Evolutionary conservation across 495 filamentous ascomycete genomes (phyloP).

Genomic region (Penicillium arizonense): DNA sequence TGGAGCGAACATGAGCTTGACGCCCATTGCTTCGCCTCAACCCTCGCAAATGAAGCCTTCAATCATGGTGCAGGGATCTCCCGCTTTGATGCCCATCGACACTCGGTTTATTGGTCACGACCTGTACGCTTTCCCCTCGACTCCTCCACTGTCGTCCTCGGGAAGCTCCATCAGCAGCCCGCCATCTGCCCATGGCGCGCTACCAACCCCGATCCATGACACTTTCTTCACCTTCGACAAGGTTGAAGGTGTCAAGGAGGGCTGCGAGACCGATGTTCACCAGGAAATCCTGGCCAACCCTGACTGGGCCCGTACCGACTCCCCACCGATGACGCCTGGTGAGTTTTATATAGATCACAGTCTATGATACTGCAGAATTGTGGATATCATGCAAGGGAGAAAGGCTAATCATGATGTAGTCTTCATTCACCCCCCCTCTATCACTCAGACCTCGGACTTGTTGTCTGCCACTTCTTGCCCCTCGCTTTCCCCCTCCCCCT

Average conservation of each 20-base stretch:
- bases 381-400: constrained; percentile 21
- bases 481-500: constrained; percentile 77
- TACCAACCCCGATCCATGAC: constrained; percentile 80
- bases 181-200: constrained; percentile 68
- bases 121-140: constrained; percentile 76
- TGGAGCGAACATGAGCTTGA: constrained; percentile 54
- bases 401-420: constrained; percentile 50
- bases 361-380: constrained; percentile 5
- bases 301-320: constrained; percentile 73
- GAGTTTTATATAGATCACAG: constrained; percentile 45
- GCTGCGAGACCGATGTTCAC: constrained; percentile 71
- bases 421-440: constrained; percentile 75
- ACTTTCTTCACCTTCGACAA: constrained; percentile 73
- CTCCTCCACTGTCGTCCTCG: constrained; percentile 82
- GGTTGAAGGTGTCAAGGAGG: constrained; percentile 78
- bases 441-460: constrained; percentile 66
- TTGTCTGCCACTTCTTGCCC: constrained; percentile 74
- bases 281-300: constrained; percentile 72
- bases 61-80: constrained; percentile 69
- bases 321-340: constrained; percentile 94
- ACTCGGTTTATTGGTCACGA: constrained; percentile 70
- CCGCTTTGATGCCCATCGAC: constrained; percentile 72
- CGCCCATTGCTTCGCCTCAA: constrained; percentile 76
- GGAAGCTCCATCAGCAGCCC: constrained; percentile 86
- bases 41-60: constrained; percentile 72